Evolutionary conservation across 495 filamentous ascomycete species (phyloP).

Genomic region (Gamarada debralockiae): DNA sequence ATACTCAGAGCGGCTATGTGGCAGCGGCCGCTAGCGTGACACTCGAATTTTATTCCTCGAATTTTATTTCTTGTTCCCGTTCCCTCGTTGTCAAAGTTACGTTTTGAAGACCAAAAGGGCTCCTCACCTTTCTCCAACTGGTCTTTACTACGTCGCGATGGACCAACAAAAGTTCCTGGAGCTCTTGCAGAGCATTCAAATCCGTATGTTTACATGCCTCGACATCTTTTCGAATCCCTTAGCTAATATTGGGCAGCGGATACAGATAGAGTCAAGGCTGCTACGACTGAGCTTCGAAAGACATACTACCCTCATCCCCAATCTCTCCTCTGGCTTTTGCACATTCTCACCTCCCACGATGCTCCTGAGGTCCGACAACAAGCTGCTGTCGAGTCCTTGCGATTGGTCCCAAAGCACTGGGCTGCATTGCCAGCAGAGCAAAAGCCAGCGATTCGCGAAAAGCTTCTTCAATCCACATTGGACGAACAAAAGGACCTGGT

Average conservation of each 20-base stretch:
- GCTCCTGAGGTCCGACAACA: slow-evolving; percentile 74
- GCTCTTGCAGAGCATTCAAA: slow-evolving; percentile 70
- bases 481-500: slow-evolving; percentile 68
- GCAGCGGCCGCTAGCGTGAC: too few relatives aligned
- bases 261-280: slow-evolving; percentile 78
- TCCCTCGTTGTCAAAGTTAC: too few relatives aligned
- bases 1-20: too few relatives aligned
- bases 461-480: slow-evolving; percentile 77
- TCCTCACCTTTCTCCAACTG: not conserved
- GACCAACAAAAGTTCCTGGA: slow-evolving; percentile 70
- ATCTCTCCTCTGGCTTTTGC: slow-evolving; percentile 76
- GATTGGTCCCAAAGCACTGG: slow-evolving; percentile 87
- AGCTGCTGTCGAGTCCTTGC: slow-evolving; percentile 81
- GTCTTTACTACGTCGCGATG: slow-evolving; percentile 40
- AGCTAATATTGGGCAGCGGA: slow-evolving; percentile 49
- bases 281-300: slow-evolving; percentile 84
- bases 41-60: too few relatives aligned
- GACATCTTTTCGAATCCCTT: slow-evolving; percentile 4
- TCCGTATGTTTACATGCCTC: slow-evolving; percentile 51
- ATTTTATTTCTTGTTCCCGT: too few relatives aligned
- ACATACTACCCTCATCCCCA: slow-evolving; percentile 85
- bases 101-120: too few relatives aligned
- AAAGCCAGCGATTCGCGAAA: slow-evolving; percentile 74
- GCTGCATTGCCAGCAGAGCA: slow-evolving; percentile 49
- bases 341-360: slow-evolving; percentile 73